A percentile compares a stretch with the other conserved stretches of the same genome.
Evolutionary conservation across 225 moss, liverwort and hornwort species (phyloP).

Genomic region (Bryum argenteum): DNA sequence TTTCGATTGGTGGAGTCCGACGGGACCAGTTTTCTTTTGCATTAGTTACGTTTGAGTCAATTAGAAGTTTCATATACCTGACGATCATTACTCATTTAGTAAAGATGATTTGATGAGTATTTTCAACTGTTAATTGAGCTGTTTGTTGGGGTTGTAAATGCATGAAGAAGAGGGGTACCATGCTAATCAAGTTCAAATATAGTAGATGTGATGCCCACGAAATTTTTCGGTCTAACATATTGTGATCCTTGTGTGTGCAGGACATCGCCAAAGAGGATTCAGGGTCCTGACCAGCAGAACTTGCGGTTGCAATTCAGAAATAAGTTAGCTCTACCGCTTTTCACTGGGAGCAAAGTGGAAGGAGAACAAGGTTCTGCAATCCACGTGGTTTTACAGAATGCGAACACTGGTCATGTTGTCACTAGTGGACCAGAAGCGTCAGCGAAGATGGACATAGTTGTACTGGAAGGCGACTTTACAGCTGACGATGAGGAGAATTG

Average conservation of each 20-base stretch:
- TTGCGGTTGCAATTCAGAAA: slow-evolving; percentile 62
- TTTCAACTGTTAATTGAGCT: neutral
- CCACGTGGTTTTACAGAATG: slow-evolving; percentile 55
- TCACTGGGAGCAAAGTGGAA: slow-evolving; percentile 67
- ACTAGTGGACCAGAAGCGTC: slow-evolving; percentile 48
- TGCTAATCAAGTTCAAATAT: neutral
- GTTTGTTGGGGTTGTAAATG: neutral
- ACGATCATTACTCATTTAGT: neutral
- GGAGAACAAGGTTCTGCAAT: slow-evolving; percentile 63
- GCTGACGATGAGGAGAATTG: slow-evolving; percentile 57
- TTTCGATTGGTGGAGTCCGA: slow-evolving; percentile 4
- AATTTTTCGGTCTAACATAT: neutral
- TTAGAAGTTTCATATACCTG: neutral
- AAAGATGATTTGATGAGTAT: neutral
- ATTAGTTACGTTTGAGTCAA: neutral
- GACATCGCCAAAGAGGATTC: slow-evolving; percentile 54
- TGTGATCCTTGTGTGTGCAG: slow-evolving; percentile 16
- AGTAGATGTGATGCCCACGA: neutral
- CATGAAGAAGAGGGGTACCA: neutral
- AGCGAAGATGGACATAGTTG: slow-evolving; percentile 61
- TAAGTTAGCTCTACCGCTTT: slow-evolving; percentile 60
- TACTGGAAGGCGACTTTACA: slow-evolving; percentile 60
- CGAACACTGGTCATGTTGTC: slow-evolving; percentile 48
- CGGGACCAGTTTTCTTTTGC: neutral
- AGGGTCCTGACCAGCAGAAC: slow-evolving; percentile 50